Evolutionary conservation across 2,329 filamentous ascomycete species (phyloP).

Genomic region (Microsporum canis): DNA sequence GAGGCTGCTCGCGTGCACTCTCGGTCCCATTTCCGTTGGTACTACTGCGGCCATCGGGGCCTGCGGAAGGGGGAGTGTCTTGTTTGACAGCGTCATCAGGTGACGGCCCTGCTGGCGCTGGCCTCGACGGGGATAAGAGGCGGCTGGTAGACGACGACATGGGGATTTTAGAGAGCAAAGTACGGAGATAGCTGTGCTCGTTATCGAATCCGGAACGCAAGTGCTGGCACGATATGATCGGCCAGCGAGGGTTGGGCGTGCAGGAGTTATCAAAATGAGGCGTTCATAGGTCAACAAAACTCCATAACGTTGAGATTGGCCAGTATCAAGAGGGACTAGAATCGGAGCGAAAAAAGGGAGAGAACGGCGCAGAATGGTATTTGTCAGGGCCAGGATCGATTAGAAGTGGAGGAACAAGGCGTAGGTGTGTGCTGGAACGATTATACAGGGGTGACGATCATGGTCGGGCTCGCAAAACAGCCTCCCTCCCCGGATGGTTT

Average conservation of each 20-base stretch:
- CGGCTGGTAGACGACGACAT: background rate
- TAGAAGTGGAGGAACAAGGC: background rate
- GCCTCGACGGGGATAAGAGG: conserved; percentile 7
- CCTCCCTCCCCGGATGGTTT: background rate
- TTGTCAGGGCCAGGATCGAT: background rate
- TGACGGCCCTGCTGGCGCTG: background rate
- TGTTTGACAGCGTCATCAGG: conserved; percentile 1
- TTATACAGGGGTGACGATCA: conserved; percentile 4
- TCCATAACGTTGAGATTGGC: conserved; percentile 2
- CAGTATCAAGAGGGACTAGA: background rate
- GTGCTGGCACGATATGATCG: background rate
- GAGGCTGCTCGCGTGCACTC: conserved; percentile 3
- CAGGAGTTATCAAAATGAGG: conserved; percentile 3
- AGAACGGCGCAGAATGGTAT: background rate
- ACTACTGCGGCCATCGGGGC: conserved; percentile 6
- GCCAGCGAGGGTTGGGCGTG: background rate
- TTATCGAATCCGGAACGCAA: background rate
- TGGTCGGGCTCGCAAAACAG: background rate
- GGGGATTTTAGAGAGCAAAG: background rate
- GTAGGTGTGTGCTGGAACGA: background rate
- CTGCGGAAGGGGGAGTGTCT: conserved; percentile 4
- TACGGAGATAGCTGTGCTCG: background rate
- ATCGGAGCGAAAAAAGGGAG: background rate
- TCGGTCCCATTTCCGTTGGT: conserved; percentile 1
- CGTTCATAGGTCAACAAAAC: conserved; percentile 3